A percentile compares a stretch with the other conserved stretches of the same genome.
These are phyloP conservation scores for Phaffia tasmanica DNA, from an alignment of 768 basidiomycete genomes.

Conservation along the genomic window DNA sequence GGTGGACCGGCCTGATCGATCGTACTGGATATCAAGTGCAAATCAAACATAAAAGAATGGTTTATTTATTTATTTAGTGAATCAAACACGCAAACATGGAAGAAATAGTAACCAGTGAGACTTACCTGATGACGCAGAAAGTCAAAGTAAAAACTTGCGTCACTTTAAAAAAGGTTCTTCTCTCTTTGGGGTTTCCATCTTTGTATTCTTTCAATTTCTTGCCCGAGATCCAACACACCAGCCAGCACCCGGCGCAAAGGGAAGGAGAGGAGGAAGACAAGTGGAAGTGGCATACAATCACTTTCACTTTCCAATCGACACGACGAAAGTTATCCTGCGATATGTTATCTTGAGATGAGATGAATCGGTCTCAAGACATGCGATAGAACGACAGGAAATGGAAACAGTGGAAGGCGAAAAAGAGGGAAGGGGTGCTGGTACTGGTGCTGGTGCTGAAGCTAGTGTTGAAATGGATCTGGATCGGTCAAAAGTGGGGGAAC, in stretches of 20 bases:
- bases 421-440: background rate
- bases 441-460: background rate
- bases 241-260: background rate
- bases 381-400: background rate
- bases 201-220: background rate
- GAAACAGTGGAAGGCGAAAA: background rate
- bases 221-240: too few relatives aligned
- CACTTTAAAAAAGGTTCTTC: constrained; percentile 4
- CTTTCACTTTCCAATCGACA: too few relatives aligned
- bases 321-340: too few relatives aligned
- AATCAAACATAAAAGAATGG: background rate
- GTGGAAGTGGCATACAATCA: background rate
- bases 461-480: background rate
- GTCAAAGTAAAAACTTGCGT: constrained; percentile 15
- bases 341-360: background rate
- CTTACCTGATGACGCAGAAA: constrained; percentile 15
- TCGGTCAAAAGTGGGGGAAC: background rate
- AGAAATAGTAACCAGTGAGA: background rate
- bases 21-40: constrained; percentile 8
- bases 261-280: background rate
- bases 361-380: background rate
- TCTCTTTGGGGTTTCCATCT: background rate
- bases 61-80: background rate
- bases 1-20: constrained; percentile 26
- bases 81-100: background rate